Evolutionary conservation across 2,329 filamentous ascomycete genomes (phyloP), one percentile per base, ranked within the genome.

Genomic region (Furcasterigmium sp.): DNA sequence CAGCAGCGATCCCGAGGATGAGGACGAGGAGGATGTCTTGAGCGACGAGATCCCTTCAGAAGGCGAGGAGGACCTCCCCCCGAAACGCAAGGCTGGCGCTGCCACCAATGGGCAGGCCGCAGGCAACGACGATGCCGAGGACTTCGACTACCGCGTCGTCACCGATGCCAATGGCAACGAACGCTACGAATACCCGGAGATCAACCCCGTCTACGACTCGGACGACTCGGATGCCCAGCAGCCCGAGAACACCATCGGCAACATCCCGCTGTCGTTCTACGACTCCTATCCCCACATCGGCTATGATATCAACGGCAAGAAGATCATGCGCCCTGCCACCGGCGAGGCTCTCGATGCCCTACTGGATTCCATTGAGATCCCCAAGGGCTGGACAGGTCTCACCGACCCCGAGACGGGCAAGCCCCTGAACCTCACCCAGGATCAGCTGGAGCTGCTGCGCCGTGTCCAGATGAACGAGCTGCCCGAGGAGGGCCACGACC

Each of bases 251-350:
- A 97, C 93, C 0, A 96, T 98, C 56, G 94, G 93, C 53, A 76
- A 97, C 60, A 98, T 98, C 47, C 88, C 91, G 5, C 71, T 97
- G 39, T 85, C 87, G 3, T 97, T 95, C 68, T 98, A 98, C 71
- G 93, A 98, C 63, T 86, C 88, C 28, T 98, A 96, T 61, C 93
- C 93, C 40, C 93, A 98, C 62, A 96, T 98, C 60, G 93, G 93
- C 46, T 98, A 98, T 68, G 88, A 96, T 57, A 97, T 98, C 70
- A 95, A 98, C 64, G 93, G 93, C 64, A 96, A 94, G 77, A 94
- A 87, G 65, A 95, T 98, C 51, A 87, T 95, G 83, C 85, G 93
- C 41, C 93, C 93, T 7, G 93, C 94, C 4, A 91, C 90, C 53
- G 91, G 91, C 41, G 86, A 95, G 61, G 93, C 93, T 28, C 71